Conservation (phyloP, 2,329 filamentous ascomycete species). For the Trichophyton benhamiae region DNA sequence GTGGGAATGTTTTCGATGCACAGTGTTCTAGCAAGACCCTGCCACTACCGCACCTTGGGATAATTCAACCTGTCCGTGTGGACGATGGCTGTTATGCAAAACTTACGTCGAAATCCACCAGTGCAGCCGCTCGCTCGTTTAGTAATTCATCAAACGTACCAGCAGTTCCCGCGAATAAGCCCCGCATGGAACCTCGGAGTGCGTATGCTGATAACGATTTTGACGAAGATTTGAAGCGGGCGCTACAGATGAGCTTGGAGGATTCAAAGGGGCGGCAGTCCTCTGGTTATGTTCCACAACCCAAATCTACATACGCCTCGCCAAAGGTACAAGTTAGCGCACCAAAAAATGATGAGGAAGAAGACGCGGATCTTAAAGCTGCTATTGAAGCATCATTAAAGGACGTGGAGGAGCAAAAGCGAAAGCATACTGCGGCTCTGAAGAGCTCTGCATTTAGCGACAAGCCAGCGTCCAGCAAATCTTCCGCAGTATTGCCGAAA, state of each 20-base stretch:
- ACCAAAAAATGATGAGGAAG: conserved; percentile 52
- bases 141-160: conserved; percentile 30
- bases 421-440: conserved; percentile 69
- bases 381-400: conserved; percentile 89
- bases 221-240: conserved; percentile 87
- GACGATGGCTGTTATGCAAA: conserved; percentile 93
- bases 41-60: conserved; percentile 82
- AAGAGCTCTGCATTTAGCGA: conserved; percentile 60
- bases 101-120: conserved; percentile 56
- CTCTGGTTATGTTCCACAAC: conserved; percentile 58
- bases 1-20: conserved; percentile 92
- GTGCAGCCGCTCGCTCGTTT: conserved; percentile 17
- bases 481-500: conserved; percentile 51
- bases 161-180: conserved; percentile 49
- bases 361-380: conserved; percentile 84
- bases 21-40: conserved; percentile 84
- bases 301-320: conserved; percentile 21
- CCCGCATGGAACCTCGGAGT: conserved; percentile 77
- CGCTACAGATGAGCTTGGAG: conserved; percentile 91
- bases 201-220: conserved; percentile 82
- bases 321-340: conserved; percentile 32
- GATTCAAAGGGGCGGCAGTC: conserved; percentile 67
- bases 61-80: conserved; percentile 78
- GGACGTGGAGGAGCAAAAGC: conserved; percentile 98
- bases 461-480: conserved; percentile 38